A percentile compares a stretch with the other conserved stretches of the same genome.
phyloP scores from a whole-genome alignment of 495 filamentous ascomycete genomes.

The Daldinia vernicosa region DNA sequence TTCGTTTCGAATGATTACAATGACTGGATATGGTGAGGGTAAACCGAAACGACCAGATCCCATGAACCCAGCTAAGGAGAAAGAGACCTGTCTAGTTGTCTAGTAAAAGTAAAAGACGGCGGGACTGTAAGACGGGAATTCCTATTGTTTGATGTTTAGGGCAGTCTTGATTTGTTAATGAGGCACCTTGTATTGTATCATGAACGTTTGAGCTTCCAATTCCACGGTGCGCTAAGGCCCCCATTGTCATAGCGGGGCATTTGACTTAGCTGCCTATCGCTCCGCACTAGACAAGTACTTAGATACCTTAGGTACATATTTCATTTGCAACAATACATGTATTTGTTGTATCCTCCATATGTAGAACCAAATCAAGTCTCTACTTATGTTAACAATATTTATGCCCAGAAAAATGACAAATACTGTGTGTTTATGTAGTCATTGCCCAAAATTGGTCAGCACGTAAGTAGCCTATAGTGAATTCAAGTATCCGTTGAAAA shows the following conservation, averaged over 20 bases:
- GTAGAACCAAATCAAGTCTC: too few species aligned
- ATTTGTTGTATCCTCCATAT: neutral
- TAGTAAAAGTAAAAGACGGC: neutral
- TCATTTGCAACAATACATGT: neutral
- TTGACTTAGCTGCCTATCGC: conserved; percentile 7
- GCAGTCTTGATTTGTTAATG: conserved; percentile 19
- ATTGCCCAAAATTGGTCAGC: neutral
- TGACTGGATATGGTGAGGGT: neutral
- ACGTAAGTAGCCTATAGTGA: neutral
- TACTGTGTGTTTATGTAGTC: neutral
- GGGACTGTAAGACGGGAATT: neutral
- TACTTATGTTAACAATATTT: neutral
- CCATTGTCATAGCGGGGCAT: conserved; percentile 15
- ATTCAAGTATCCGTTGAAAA: neutral
- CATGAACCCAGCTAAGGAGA: neutral
- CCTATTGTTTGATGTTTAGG: neutral
- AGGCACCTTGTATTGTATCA: conserved; percentile 36
- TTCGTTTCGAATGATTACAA: neutral
- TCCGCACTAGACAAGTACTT: neutral
- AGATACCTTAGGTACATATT: neutral
- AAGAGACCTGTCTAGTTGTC: neutral
- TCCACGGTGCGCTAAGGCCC: conserved; percentile 20
- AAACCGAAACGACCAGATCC: neutral
- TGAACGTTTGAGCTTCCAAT: conserved; percentile 35
- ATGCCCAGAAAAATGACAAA: neutral